Evolutionary conservation across 2,329 filamentous ascomycete species (phyloP), one percentile per base, ranked within the genome.

Genomic region (Colletotrichum higginsianum): DNA sequence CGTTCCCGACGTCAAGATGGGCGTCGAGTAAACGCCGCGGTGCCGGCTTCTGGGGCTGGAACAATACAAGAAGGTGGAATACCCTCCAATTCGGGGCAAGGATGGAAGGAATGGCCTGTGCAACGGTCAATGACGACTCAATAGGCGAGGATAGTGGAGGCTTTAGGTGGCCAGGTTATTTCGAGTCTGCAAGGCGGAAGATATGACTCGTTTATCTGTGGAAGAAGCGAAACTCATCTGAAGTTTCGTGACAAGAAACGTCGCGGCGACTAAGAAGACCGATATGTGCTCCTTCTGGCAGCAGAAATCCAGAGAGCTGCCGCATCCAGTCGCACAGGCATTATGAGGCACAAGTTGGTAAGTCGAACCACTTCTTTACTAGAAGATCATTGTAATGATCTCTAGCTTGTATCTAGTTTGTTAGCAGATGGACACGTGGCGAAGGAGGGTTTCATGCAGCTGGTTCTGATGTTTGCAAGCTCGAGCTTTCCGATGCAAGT

Each of bases 181-280:
- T 57, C 7, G 53, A 12, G n/a, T 23, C 13, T 50, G 52, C 44
- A 30, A 55, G 30, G 69, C 47, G 18, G 46, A 30, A 60, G 16
- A 46, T 63, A 47, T 72, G 65, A 72, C 58, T 69, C 69, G 69
- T 47, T 53, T 64, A 69, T 64, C 58, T 60, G 66, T 42, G 66
- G 53, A 69, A 21, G 38, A 58, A 35, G 53, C 69, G 69, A 72
- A 72, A 72, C 69, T 68, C 66, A 63, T 69, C 65, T 64, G 26
- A 72, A 55, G 46, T 64, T 72, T 42, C 53, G 69, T 47, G 69
- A 72, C 69, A 61, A 44, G 30, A 69, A 72, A 69, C 40, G 69
- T 69, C 42, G 40, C 69, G 68, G 47, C 67, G 53, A 40, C 38
- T 12, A 49, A 49, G 40, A 49, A 15, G 57, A 38, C 52, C 50